Evolutionary conservation across 73 alveolate species (phyloP).

Genomic region (Paramecium sexaurelia): DNA sequence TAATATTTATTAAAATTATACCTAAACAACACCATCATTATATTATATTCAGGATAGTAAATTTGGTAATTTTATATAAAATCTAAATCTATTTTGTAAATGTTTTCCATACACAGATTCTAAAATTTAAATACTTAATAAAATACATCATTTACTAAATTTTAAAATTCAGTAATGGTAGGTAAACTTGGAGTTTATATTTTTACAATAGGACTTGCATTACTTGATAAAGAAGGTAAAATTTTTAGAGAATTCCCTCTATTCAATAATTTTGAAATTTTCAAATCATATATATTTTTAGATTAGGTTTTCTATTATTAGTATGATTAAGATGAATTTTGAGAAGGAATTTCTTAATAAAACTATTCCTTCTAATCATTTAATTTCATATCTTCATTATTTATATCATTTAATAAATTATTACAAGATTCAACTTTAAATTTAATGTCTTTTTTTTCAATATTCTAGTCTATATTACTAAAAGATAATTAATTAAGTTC

Average conservation of each 20-base stretch:
- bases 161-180: background rate
- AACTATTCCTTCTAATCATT: background rate
- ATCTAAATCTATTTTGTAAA: background rate
- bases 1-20: background rate
- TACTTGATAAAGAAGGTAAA: background rate
- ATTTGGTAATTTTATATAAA: background rate
- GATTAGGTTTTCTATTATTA: background rate
- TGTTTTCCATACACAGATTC: background rate
- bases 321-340: background rate
- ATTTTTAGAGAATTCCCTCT: background rate
- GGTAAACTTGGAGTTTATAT: background rate
- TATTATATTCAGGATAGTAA: background rate
- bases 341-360: background rate
- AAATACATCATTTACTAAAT: background rate
- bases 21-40: background rate
- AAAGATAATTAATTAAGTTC: background rate
- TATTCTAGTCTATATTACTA: background rate
- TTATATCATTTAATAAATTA: background rate
- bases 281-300: background rate
- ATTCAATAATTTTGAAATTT: background rate
- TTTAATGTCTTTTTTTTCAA: background rate
- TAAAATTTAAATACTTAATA: background rate
- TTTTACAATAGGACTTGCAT: background rate
- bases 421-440: background rate
- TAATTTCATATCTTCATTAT: background rate